Evolutionary conservation across 805 yeast species (phyloP), one percentile per base, ranked within the genome.

Genomic region (Candida michaelii): DNA sequence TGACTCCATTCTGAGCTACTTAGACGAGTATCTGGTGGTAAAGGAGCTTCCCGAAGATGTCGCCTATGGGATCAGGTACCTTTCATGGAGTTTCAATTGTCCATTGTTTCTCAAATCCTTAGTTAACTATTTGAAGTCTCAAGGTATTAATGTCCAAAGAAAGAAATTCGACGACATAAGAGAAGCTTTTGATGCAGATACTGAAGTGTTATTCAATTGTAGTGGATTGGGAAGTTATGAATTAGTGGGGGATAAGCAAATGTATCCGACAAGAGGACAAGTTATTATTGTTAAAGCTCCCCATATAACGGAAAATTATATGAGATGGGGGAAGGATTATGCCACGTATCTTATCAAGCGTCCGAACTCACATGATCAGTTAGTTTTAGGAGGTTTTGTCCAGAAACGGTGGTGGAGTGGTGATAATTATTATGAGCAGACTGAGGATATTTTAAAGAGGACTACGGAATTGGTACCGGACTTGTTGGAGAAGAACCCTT

Each of bases 241-340:
- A 2, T 63, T 87, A 5, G 87, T 83, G 13, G 62, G 66, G 13
- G 95, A 87, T 54, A 47, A 65, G 6, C 62, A 65, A 1, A 76
- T 83, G 18, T 84, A 80, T 50, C 91, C 95, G 5, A 79, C 86
- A 0, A 69, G 95, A 45, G 95, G 96, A 5, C 95, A 86, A 56
- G 89, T 86, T 17, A 83, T 85, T 14, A 82, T 85, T 8, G 72
- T 85, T 16, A 74, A 71, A 46, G 88, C 89, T 0, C 89, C 89
- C 3, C 85, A 83, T 52, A 68, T 85, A 64, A 42, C 61, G 57
- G 79, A 77, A 52, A 85, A 83, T 57, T 63, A 61, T 46, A 55
- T 79, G 69, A 63, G 78, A 40, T 81, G 85, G 85, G 83, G 84
- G n/a, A 61, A 58, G 3, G 76, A 73, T 37, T 70, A 42, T 31